These are phyloP conservation scores for Kodamaea suecica DNA, from an alignment of 1,139 yeast genomes.

Conservation along the genomic window DNA sequence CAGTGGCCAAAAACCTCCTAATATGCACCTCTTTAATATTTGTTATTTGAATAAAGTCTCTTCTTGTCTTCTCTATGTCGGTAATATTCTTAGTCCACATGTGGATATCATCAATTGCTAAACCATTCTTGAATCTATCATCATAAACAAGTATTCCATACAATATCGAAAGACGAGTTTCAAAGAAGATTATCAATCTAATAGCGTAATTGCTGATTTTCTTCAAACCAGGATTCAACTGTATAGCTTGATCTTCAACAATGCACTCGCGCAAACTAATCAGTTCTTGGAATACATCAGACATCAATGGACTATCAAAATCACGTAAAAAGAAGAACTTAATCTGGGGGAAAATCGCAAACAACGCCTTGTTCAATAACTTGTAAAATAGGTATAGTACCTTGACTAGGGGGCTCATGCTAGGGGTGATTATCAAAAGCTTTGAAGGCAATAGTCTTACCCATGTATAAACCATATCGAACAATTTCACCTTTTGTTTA, in stretches of 20 bases:
- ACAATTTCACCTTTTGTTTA: conserved; percentile 35
- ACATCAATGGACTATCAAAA: conserved; percentile 43
- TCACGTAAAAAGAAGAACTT: conserved; percentile 41
- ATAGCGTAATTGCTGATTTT: conserved; percentile 31
- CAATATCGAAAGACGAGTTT: conserved; percentile 22
- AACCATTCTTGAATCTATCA: conserved; percentile 19
- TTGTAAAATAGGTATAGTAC: conserved; percentile 35
- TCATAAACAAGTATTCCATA: conserved; percentile 32
- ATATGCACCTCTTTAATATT: conserved; percentile 29
- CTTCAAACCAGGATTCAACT: conserved; percentile 22
- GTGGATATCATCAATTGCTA: conserved; percentile 32
- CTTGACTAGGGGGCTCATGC: conserved; percentile 31
- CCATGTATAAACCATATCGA: conserved; percentile 40
- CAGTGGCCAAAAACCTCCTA: conserved; percentile 24
- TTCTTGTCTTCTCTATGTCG: conserved; percentile 26
- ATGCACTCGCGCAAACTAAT: conserved; percentile 4
- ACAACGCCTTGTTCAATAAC: conserved; percentile 34
- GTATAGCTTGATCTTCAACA: conserved; percentile 4
- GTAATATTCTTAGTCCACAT: conserved; percentile 29
- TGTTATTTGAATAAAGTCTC: conserved; percentile 24
- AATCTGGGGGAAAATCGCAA: conserved; percentile 41
- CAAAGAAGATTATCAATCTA: conserved; percentile 32
- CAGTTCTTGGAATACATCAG: conserved; percentile 31
- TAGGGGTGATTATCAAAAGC: conserved; percentile 21
- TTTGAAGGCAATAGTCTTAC: conserved; percentile 35